Evolutionary conservation across 306 rosid species (phyloP).

Genomic region (Pyrus bretschneideri): DNA sequence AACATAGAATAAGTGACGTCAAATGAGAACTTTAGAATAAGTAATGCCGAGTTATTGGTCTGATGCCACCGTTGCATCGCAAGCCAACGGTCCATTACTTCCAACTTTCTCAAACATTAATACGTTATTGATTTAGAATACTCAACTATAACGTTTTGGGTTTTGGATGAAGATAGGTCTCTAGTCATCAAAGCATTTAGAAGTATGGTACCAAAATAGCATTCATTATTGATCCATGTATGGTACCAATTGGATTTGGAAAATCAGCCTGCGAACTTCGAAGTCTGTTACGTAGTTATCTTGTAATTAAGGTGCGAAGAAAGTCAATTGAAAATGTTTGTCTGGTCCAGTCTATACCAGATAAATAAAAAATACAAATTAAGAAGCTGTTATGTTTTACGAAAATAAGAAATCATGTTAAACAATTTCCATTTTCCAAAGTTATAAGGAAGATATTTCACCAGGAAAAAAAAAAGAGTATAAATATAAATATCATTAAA

Average conservation of each 20-base stretch:
- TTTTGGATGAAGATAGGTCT: too few species aligned
- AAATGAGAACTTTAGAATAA: too few species aligned
- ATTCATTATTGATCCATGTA: neutral
- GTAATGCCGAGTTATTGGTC: neutral
- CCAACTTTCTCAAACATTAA: too few species aligned
- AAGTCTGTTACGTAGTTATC: neutral
- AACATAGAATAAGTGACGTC: neutral
- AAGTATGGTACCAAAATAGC: neutral
- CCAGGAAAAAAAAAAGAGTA: too few species aligned
- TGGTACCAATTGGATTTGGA: too few species aligned
- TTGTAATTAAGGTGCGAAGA: too few species aligned
- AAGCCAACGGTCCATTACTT: too few species aligned
- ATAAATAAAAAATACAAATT: neutral
- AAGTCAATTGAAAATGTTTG: neutral
- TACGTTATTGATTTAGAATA: too few species aligned
- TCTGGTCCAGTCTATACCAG: neutral
- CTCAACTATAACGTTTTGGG: too few species aligned
- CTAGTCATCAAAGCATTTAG: too few species aligned
- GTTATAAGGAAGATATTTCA: neutral
- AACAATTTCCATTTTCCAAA: neutral
- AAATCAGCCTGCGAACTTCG: too few species aligned
- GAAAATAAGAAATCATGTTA: neutral
- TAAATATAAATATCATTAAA: too few species aligned
- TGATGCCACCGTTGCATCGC: neutral
- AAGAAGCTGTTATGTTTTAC: neutral